Evolutionary conservation across 352 stramenopile genomes (phyloP).

Genomic region (Phytophthora multivora): DNA sequence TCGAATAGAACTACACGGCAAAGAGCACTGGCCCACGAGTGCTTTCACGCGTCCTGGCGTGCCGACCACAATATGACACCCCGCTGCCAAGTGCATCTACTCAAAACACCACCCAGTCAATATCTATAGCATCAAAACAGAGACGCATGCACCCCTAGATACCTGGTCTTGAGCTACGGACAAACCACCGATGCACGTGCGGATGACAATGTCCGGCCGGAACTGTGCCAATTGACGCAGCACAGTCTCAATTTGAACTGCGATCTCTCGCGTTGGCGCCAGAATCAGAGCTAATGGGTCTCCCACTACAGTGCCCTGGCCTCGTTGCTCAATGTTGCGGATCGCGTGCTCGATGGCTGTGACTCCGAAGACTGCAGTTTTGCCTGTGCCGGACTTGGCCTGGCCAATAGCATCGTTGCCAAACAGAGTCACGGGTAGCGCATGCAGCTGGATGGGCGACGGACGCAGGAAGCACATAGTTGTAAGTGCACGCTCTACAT

Average conservation of each 20-base stretch:
- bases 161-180: constrained; percentile 68
- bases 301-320: not conserved
- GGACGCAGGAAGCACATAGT: constrained; percentile 60
- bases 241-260: constrained; percentile 75
- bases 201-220: constrained; percentile 39
- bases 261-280: constrained; percentile 80
- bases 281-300: constrained; percentile 64
- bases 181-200: constrained; percentile 67
- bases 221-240: constrained; percentile 58
- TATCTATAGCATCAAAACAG: too few species aligned
- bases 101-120: not conserved
- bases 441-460: constrained; percentile 74
- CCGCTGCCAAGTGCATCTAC: constrained; percentile 43
- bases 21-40: constrained; percentile 61
- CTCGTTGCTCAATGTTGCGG: constrained; percentile 23
- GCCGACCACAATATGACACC: constrained; percentile 72
- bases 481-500: constrained; percentile 52
- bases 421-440: constrained; percentile 75
- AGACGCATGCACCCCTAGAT: not conserved
- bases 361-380: constrained; percentile 80
- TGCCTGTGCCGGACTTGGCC: constrained; percentile 85
- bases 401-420: constrained; percentile 83
- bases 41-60: constrained; percentile 75
- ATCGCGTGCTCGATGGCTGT: constrained; percentile 70
- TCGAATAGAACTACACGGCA: constrained; percentile 54